These are phyloP conservation scores for Periconia sp. DNA, from an alignment of 2,329 filamentous ascomycete species.

Conservation along the genomic window DNA sequence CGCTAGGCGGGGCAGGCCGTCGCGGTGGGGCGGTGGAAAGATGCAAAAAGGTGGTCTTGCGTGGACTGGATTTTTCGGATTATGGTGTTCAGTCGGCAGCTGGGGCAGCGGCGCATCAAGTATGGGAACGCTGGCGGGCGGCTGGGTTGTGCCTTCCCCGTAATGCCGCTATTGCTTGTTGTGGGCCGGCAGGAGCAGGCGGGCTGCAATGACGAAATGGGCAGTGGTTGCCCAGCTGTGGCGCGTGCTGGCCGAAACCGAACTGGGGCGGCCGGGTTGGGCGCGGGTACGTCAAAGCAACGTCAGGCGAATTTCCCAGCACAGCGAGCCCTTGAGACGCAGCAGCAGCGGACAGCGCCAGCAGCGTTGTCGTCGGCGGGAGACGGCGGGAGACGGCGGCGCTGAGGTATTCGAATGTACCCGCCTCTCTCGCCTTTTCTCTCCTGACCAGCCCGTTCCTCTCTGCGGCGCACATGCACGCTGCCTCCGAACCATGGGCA, in stretches of 20 bases:
- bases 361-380: too few species aligned
- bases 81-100: neutral
- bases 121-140: slow-evolving; percentile 1
- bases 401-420: too few species aligned
- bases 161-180: too few species aligned
- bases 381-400: too few species aligned
- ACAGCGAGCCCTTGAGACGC: too few species aligned
- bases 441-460: too few species aligned
- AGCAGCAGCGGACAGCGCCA: too few species aligned
- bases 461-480: too few species aligned
- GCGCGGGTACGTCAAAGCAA: slow-evolving; percentile 7
- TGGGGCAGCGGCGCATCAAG: neutral
- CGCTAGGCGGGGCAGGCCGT: neutral
- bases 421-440: too few species aligned
- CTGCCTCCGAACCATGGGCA: too few species aligned
- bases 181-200: neutral
- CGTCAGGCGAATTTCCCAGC: slow-evolving; percentile 9
- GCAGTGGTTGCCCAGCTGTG: neutral
- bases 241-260: slow-evolving; percentile 7
- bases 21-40: neutral
- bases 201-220: slow-evolving; percentile 3
- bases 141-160: neutral
- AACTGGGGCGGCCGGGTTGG: neutral
- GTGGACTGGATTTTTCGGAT: neutral
- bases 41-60: neutral